A percentile compares a stretch with the other conserved stretches of the same genome.
Conservation (phyloP, 1,139 yeast genomes). For the Taphrina communis region DNA sequence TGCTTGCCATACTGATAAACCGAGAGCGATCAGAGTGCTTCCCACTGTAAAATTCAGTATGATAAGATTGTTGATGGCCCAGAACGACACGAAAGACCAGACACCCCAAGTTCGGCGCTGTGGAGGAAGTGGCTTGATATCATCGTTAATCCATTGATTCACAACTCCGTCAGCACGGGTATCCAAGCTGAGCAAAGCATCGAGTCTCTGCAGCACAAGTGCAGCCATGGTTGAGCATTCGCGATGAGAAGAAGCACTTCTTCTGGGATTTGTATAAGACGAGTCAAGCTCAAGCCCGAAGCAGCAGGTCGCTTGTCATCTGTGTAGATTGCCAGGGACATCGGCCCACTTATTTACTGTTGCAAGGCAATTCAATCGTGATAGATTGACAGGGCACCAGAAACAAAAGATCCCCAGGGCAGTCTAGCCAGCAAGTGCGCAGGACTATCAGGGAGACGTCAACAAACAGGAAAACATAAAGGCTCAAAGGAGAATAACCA, state of each 20-base stretch:
- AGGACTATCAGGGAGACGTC: background rate
- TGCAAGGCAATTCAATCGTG: too few relatives aligned
- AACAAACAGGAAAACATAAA: background rate
- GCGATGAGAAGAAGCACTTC: background rate
- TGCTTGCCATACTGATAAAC: slow-evolving; percentile 42
- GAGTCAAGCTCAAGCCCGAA: background rate
- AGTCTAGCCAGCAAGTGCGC: background rate
- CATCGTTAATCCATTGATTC: slow-evolving; percentile 56
- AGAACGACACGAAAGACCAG: slow-evolving; percentile 33
- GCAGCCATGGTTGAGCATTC: background rate
- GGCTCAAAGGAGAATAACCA: background rate
- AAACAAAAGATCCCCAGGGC: too few relatives aligned
- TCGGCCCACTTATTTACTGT: too few relatives aligned
- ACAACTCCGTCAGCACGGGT: background rate
- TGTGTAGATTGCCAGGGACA: background rate
- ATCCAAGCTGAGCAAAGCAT: background rate
- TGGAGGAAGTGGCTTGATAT: slow-evolving; percentile 71
- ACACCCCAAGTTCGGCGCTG: slow-evolving; percentile 63
- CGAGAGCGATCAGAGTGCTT: slow-evolving; percentile 26
- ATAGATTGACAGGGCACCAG: too few relatives aligned
- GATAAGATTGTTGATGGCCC: slow-evolving; percentile 39
- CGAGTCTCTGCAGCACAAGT: background rate
- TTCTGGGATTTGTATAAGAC: background rate
- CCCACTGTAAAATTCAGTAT: slow-evolving; percentile 21
- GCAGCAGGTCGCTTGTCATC: background rate